These are phyloP conservation scores for Leersia perrieri DNA, from an alignment of 176 grass and related monocot species.

Conservation along the genomic window DNA sequence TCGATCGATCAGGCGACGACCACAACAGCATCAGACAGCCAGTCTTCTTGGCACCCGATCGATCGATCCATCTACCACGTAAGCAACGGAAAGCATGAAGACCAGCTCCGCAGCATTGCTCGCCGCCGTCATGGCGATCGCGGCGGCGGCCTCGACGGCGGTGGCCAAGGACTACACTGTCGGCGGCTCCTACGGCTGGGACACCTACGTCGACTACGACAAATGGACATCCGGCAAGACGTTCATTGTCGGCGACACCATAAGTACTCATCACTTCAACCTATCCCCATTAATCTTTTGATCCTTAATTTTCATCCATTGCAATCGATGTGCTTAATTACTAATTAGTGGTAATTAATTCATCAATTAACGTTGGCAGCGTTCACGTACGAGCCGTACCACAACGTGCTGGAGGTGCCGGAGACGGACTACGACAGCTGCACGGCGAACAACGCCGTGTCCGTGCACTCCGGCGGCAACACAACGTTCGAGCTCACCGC, in stretches of 20 bases:
- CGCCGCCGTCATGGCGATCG: constrained; percentile 15
- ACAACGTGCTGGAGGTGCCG: constrained; percentile 72
- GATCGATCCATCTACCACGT: not conserved
- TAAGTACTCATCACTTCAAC: constrained; percentile 31
- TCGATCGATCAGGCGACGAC: not conserved
- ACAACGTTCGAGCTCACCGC: constrained; percentile 48
- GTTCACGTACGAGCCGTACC: constrained; percentile 53
- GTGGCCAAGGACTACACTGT: constrained; percentile 39
- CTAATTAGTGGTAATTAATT: not conserved
- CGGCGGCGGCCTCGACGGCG: constrained; percentile 28
- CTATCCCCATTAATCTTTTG: not conserved
- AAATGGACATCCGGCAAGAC: constrained; percentile 39
- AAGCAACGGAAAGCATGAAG: constrained; percentile 33
- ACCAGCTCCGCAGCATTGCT: constrained; percentile 11
- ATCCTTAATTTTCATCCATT: too few relatives aligned
- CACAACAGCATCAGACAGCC: not conserved
- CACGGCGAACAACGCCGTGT: constrained; percentile 17
- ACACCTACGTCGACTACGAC: constrained; percentile 54
- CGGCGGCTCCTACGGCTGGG: constrained; percentile 51
- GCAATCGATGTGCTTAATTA: too few relatives aligned
- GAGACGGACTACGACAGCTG: constrained; percentile 48
- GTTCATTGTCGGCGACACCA: constrained; percentile 62
- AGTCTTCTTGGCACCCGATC: not conserved
- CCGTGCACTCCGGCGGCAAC: constrained; percentile 41
- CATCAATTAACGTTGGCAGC: not conserved